Base-by-base conservation (phyloP, 2,329 filamentous ascomycete genomes). In the Cercospora janseana region DNA sequence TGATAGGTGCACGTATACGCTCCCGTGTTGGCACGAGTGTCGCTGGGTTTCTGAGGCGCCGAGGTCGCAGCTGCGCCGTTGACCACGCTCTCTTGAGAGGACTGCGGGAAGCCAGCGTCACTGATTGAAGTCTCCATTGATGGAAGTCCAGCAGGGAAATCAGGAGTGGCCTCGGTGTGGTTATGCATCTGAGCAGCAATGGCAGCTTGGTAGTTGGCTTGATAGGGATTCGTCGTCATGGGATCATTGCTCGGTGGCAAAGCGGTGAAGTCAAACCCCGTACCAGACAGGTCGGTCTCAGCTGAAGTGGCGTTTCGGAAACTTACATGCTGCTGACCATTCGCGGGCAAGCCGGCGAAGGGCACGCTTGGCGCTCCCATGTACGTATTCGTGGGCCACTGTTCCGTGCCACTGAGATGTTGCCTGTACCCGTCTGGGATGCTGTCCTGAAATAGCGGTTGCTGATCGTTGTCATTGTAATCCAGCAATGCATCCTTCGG, bases 1-100 rank as follows among this genome's bases (percentile, higher is more conserved):
- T 95, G 90, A 63, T 95, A 95, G 1, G 91, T 96, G 70, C 93
- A 98, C 1, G 91, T 95, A 72, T 96, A 98, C 0, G 91, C 95
- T 9, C 92, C 92, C 15, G 84, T 80, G 59, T 95, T 88, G 0
- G 89, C 87, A 12, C 76, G 75, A 2, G 85, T 83, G 31, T 82
- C 77, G 1, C 73, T 68, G 0, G 89, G 88, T 74, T 81, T 75
- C 56, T 73, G 65, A 21, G 65, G 60, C 46, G 62, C 24, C 28
- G 57, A 55, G 24, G 48, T 60, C 32, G 55, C 37, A 8, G 45
- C 52, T 24, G 61, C 63, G 18, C 60, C 66, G 23, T 35, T 46
- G 5, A 8, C 16, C 40, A 66, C 66, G 54, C 65, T 75, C 23
- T 69, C 66, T 43, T 71, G 69, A 42, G 63, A 76, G 60, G 44